Base-by-base conservation (phyloP, 768 basidiomycete genomes). In the Lanmaoa pseudosensibilis region DNA sequence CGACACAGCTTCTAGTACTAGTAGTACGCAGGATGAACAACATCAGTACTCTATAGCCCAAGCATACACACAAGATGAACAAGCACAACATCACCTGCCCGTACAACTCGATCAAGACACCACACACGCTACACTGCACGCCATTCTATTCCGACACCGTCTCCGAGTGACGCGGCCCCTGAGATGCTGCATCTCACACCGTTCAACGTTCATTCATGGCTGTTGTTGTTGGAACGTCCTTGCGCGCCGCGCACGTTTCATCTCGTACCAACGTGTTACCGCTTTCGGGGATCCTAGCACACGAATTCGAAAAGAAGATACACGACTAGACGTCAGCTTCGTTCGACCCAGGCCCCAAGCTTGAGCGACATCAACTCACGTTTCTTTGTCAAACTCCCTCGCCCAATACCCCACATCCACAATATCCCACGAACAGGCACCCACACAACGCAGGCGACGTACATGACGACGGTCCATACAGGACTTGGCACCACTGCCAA, bases 351-450 rank as follows among this genome's bases (percentile, higher is more conserved):
- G 25, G 25, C 27, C 27, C 7, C 27, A 5, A 30, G 7, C 7
- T 30, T 8, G 7, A 30, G 27, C 27, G 27, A 30, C 27, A 30
- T 30, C 27, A 30, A 33, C 55, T 16, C 40, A 58, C 57, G 36
- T 44, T 34, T 57, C 11, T 32, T 21, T 27, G 4, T 27, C 36
- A 11, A 3, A 1, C 21, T 8, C 3, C 25, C 56, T 19, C 66
- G 56, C 18, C 61, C 60, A 5, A 68, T 57, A 0, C 69, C 69
- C 23, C 30, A 57, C 0, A 62, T 0, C 64, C 59, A 64, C 2
- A 70, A 30, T 0, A 60, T 1, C 1, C 38, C 67, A 5, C 64
- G 51, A 0, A 45, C 6, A 0, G 60, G 54, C 11, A 51, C 0
- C 32, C 40, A 57, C 10, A 33, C 46, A 0, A 58, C 21, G 19